Conservation (phyloP, 176 grass and related monocot species). For the Oryza punctata region DNA sequence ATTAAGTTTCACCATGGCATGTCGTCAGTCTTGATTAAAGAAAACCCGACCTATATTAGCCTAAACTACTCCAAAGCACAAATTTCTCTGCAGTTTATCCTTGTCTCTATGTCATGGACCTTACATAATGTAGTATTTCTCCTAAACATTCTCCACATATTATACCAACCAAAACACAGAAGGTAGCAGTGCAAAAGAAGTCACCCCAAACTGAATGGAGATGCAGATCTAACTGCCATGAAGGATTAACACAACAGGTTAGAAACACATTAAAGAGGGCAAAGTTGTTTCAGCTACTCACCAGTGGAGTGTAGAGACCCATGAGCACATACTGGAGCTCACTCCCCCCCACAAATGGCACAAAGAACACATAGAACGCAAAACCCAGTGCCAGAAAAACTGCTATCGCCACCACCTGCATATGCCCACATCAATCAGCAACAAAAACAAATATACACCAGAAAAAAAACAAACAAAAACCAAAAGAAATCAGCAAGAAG, state of each 20-base stretch:
- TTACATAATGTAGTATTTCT: too few relatives aligned
- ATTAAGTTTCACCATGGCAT: neutral
- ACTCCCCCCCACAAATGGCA: conserved; percentile 67
- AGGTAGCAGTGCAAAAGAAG: neutral
- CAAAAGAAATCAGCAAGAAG: neutral
- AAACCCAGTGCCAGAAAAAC: conserved; percentile 79
- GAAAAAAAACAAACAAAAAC: neutral
- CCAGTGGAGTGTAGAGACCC: conserved; percentile 76
- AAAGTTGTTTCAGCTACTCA: conserved; percentile 34
- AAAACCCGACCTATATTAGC: neutral
- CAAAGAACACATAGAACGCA: conserved; percentile 86
- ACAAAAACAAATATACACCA: neutral
- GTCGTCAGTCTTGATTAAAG: neutral
- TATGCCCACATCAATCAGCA: conserved; percentile 34
- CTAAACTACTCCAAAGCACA: neutral
- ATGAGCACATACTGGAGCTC: conserved; percentile 59
- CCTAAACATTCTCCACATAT: neutral
- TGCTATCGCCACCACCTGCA: conserved; percentile 78
- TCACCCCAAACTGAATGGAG: neutral
- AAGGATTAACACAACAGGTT: neutral
- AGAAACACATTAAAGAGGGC: too few relatives aligned
- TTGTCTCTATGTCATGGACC: neutral
- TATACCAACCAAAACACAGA: neutral
- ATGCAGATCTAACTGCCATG: conserved; percentile 14
- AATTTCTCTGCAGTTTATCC: neutral